Evolutionary conservation across 225 moss, liverwort and hornwort genomes (phyloP), one percentile per base, ranked within the genome.

Genomic region (Marchantia polymorpha): DNA sequence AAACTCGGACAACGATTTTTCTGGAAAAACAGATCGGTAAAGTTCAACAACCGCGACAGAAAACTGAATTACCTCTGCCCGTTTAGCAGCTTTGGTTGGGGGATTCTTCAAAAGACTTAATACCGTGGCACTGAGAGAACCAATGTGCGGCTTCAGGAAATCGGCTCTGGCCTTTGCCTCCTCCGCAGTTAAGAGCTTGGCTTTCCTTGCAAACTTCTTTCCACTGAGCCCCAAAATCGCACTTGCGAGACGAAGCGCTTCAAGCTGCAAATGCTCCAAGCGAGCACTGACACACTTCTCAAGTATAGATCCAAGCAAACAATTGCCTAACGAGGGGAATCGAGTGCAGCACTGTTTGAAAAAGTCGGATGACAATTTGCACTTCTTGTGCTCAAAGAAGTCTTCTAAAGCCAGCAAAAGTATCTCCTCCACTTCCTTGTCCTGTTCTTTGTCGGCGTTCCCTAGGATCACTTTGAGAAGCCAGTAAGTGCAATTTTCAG

Each of bases 391-490:
- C 10, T 79, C 70, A 50, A 91, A 94, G 76, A 79, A 94, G 48
- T 90, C 90, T 7, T 90, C 87, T 76, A 94, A 81, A 30, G 91
- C 85, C 7, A 78, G 53, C 4, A 81, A 54, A 9, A 92, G 78
- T 72, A 89, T 91, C n/a, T 83, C 79, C 60, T 82, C 90, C 31
- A 92, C 85, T 61, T 94, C 92, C 16, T 68, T 78, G 54, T 92
- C 89, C 25, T 86, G 87, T 51, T 78, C 86, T 55, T 86, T 79
- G 47, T 88, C 89, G 61, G 80, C 53, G 69, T 83, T 92, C 56
- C 92, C 94, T n/a, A 89, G 78, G 78, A 94, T 82, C 48, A 94
- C 94, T 88, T 94, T 94, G 46, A 96, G 74, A 52, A 91, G 76
- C 94, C 94, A 96, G 81, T 87, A 84, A 75, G 77, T 73, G 64